Evolutionary conservation across 2,329 filamentous ascomycete genomes (phyloP), one percentile per base, ranked within the genome.

Genomic region (Acarospora socialis): DNA sequence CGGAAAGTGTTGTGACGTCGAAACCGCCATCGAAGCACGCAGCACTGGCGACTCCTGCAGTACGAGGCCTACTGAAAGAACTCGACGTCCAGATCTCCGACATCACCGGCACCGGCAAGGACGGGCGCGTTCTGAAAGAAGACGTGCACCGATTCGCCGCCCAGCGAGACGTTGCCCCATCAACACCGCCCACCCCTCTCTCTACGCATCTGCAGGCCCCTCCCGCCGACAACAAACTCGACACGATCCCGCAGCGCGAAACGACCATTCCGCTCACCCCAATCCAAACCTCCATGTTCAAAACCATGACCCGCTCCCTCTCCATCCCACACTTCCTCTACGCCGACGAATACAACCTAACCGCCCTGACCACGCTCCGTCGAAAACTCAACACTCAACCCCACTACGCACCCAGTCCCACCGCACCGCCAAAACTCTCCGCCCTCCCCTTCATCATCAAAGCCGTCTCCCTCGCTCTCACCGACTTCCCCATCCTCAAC

Each of bases 381-480:
- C 63, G 65, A 40, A 77, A 73, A 28, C 68, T 94, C 36, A 92
- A 92, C 57, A 66, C 66, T n/a, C 62, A 77, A 8, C 47, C 48
- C 21, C n/a, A n/a, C n/a, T n/a, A n/a, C n/a, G n/a, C n/a, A n/a
- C n/a, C n/a, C n/a, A 32, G 57, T 25, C 42, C 48, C 30, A 42
- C 50, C 44, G 46, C 53, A 24, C 54, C 73, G 8, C 59, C 65
- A 43, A 84, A 86, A 57, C 64, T 94, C 36, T 92, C 87, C 1
- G 90, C 83, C 54, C 72, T 98, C 6, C 83, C 90, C 3, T 94
- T 98, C 61, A 77, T 95, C 50, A 73, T 98, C 60, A 98, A 98
- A 61, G 87, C 90, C 17, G 74, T 94, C 28, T 95, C 87, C 13
- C 63, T 93, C 42, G 74, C 86, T 1, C 65, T 98, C 3, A 67